Base-by-base conservation (phyloP, 495 filamentous ascomycete genomes). In the Podospora pseudocomata region DNA sequence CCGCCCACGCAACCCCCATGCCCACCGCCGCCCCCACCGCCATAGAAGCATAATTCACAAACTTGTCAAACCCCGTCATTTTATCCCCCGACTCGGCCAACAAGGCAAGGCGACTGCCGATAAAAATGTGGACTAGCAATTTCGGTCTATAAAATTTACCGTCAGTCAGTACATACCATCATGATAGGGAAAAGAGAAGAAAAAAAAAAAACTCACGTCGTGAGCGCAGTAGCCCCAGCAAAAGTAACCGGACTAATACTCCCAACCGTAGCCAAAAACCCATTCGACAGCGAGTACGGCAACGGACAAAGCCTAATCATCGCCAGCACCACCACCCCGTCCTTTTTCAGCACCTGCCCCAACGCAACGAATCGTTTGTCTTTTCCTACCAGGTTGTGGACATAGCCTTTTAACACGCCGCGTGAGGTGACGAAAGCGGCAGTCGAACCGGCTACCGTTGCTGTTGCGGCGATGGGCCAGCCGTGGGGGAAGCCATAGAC, bases 261-360 rank as follows among this genome's bases (percentile, higher is more conserved):
- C 2, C 92, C 93, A 70, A 99, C 93, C 2, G 94, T 97, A 20
- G 92, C 92, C 30, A 99, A 87, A 26, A 95, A 96, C 20, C 93
- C 95, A 73, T 99, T 99, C 72, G 91, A 93, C 30, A 81, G 26
- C 91, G 94, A 76, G 23, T 96, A 99, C n/a, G 95, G 95, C 68
- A 98, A 77, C 26, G 95, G 95, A 68, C 95, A 97, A 49, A 98
- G 81, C 32, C 95, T 85, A 66, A 99, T 96, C 91, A 97, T 97
- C 71, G 90, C 88, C 34, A 99, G 83, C 19, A 98, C 84, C 69
- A 93, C 92, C 54, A 99, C 75, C 0, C 95, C 96, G 75, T 99
- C 95, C 72, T 92, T 89, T 56, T 90, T 85, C 28, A 90, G 80
- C 30, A 87, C 86, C 68, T 85, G 81, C 54, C 86, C 85, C 2